Evolutionary conservation across 108 stramenopile species (phyloP).

Genomic region (Parmales sp.): DNA sequence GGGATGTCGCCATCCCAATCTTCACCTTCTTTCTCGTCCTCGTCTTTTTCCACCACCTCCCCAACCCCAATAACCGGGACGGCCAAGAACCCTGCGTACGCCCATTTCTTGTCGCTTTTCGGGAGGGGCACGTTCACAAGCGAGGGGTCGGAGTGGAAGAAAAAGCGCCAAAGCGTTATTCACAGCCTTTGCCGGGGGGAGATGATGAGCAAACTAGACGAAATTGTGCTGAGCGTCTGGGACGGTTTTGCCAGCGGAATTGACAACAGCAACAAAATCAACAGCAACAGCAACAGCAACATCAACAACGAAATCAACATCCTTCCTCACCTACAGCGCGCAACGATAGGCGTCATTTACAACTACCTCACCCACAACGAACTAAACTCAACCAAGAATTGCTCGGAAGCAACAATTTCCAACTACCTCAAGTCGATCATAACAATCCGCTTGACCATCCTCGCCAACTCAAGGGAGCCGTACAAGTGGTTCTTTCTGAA

Average conservation of each 20-base stretch:
- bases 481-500: conserved; percentile 74
- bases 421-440: conserved; percentile 68
- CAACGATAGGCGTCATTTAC: conserved; percentile 68
- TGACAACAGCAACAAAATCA: neutral
- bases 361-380: conserved; percentile 57
- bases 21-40: too few species aligned
- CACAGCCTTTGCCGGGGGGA: conserved; percentile 45
- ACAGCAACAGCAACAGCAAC: neutral
- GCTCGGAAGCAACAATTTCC: too few species aligned
- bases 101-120: conserved; percentile 82
- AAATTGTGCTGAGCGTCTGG: neutral
- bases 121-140: conserved; percentile 83
- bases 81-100: conserved; percentile 77
- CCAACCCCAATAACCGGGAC: too few species aligned
- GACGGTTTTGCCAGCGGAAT: neutral
- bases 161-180: conserved; percentile 69
- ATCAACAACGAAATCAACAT: conserved; percentile 30
- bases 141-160: conserved; percentile 77
- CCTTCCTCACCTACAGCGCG: conserved; percentile 56
- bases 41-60: too few species aligned
- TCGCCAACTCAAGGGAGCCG: conserved; percentile 79
- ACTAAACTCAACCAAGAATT: conserved; percentile 17
- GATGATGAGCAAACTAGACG: too few species aligned
- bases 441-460: conserved; percentile 76
- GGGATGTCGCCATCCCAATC: too few species aligned